phyloP scores from a whole-genome alignment of 2,329 filamentous ascomycete genomes.

The Diatrype stigma region DNA sequence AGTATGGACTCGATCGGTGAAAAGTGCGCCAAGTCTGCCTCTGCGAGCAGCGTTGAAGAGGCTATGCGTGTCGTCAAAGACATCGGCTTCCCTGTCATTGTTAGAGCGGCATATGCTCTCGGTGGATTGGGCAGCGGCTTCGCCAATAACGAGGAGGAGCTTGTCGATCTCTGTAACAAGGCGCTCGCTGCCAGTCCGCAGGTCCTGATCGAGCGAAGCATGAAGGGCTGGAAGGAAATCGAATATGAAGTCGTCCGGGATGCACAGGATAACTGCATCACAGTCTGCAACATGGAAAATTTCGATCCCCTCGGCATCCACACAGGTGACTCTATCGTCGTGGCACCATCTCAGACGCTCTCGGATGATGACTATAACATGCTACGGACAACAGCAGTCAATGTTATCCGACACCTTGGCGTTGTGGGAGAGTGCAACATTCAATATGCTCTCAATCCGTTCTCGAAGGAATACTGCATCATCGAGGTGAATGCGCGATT shows the following conservation, averaged over 20 bases:
- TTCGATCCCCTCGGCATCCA: constrained; percentile 98
- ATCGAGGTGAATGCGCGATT: constrained; percentile 98
- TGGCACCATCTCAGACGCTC: constrained; percentile 92
- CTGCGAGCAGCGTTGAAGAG: constrained; percentile 83
- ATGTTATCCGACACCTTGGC: constrained; percentile 93
- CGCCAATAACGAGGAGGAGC: constrained; percentile 78
- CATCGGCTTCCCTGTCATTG: constrained; percentile 95
- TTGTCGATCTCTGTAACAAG: constrained; percentile 86
- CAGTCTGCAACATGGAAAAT: constrained; percentile 99
- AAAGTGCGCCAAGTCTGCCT: constrained; percentile 96
- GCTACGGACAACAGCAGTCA: constrained; percentile 93
- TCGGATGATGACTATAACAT: constrained; percentile 99
- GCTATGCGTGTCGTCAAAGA: constrained; percentile 81
- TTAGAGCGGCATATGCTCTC: constrained; percentile 91
- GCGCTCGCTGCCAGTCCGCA: constrained; percentile 94
- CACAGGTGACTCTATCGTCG: constrained; percentile 96
- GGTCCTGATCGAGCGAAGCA: constrained; percentile 93
- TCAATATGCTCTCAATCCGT: constrained; percentile 94
- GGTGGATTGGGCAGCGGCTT: constrained; percentile 95
- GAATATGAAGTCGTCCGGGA: constrained; percentile 98
- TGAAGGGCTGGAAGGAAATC: constrained; percentile 99
- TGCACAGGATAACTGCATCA: constrained; percentile 95
- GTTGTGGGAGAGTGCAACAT: constrained; percentile 99
- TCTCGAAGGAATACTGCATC: constrained; percentile 95
- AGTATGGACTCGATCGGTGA: constrained; percentile 98